Evolutionary conservation across 768 basidiomycete species (phyloP), one percentile per base, ranked within the genome.

Genomic region (Tricholoma bakamatsutake): DNA sequence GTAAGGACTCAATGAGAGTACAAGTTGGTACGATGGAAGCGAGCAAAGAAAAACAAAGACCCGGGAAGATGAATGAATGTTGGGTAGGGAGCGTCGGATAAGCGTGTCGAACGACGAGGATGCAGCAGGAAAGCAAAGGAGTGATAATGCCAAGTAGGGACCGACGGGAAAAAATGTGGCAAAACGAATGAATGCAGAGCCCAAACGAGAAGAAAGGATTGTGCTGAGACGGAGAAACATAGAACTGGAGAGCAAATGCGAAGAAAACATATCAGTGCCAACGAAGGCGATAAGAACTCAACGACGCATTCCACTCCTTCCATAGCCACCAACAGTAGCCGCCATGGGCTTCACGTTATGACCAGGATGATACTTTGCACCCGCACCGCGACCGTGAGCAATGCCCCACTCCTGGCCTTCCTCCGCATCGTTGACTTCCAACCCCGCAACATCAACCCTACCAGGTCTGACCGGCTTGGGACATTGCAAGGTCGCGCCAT

Each of bases 251-350:
- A 24, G 21, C 12, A 51, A 18, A 9, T 18, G 0, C n/a, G 42
- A 40, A 15, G 28, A 35, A 43, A 12, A 4, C 27, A 43, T 37
- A 49, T 17, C 7, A n/a, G 40, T 12, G 28, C 24, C 28, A 51
- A 27, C 18, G 21, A 46, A 28, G 17, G 17, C 6, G 24, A 13
- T 37, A 34, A 28, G 4, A 27, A 10, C 24, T 57, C 53, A 62
- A 37, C 52, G 51, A 50, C 54, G 58, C 17, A 47, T 27, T 6
- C n/a, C 55, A 21, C 35, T 31, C 30, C 46, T 57, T 31, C 59
- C 59, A 49, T 57, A 43, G 24, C 61, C 57, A 15, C 55, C 53
- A 8, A 62, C 35, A 17, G 61, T 62, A 17, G 57, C 55, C 8
- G 52, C 56, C 49, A 47, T 55, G 13, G 54, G 27, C 11, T 31